Percentiles rank a stretch among this genome's conserved stretches.
These are phyloP conservation scores for Xerocomus cyaneibrunnescens DNA, from an alignment of 1,284 basidiomycete genomes.

Conservation along the genomic window DNA sequence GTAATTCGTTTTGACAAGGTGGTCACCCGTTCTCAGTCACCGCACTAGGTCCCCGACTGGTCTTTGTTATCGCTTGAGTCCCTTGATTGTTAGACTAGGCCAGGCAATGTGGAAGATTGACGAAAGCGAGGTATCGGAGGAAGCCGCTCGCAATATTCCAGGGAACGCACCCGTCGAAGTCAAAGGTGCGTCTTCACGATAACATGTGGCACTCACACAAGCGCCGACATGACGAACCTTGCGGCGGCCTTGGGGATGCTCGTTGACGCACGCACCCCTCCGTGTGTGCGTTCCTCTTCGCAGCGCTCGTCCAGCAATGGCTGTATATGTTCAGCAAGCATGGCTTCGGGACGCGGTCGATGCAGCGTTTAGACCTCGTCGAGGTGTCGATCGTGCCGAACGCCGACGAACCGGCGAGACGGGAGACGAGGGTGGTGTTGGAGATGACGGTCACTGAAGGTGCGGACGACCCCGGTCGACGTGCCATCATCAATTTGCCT, in stretches of 20 bases:
- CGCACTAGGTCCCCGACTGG: too few species aligned
- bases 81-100: too few species aligned
- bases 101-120: too few species aligned
- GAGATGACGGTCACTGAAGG: constrained; percentile 50
- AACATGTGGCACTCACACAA: background rate
- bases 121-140: background rate
- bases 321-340: background rate
- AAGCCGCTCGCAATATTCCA: constrained; percentile 23
- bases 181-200: constrained; percentile 38
- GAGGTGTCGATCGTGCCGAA: constrained; percentile 47
- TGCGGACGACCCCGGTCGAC: constrained; percentile 15
- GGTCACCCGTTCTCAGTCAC: too few species aligned
- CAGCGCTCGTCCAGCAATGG: constrained; percentile 13
- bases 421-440: constrained; percentile 48
- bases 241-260: too few species aligned
- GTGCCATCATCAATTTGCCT: too few species aligned
- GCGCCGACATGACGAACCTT: too few species aligned
- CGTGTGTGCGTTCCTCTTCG: background rate
- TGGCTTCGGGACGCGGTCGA: constrained; percentile 21
- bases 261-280: background rate
- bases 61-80: too few species aligned
- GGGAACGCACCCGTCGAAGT: constrained; percentile 46
- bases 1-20: too few species aligned
- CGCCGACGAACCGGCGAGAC: constrained; percentile 43
- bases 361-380: constrained; percentile 36